Percentiles rank a stretch among this genome's conserved stretches.
phyloP scores from a whole-genome alignment of 108 stramenopile genomes.

The Nitzschia sp. region DNA sequence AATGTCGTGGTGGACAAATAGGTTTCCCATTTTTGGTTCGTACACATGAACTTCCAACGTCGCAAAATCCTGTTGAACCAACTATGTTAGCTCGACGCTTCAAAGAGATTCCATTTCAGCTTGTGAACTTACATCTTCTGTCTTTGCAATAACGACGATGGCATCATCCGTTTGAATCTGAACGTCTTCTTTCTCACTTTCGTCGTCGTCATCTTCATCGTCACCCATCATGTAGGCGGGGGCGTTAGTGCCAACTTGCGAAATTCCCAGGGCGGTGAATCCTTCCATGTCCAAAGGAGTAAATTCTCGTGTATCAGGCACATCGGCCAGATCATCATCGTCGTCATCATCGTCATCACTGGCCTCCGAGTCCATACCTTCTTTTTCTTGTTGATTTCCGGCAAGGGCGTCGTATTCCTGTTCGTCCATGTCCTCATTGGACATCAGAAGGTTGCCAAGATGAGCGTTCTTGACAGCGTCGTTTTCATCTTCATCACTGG shows the following conservation, averaged over 20 bases:
- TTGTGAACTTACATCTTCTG: slow-evolving; percentile 65
- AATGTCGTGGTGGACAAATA: slow-evolving; percentile 99
- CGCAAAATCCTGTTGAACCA: slow-evolving; percentile 70
- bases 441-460: slow-evolving; percentile 76
- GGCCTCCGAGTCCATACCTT: slow-evolving; percentile 7
- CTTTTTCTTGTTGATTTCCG: slow-evolving; percentile 27
- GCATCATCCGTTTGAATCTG: slow-evolving; percentile 70
- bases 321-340: slow-evolving; percentile 79
- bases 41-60: slow-evolving; percentile 87
- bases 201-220: slow-evolving; percentile 74
- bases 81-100: neutral
- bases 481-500: slow-evolving; percentile 83
- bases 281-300: slow-evolving; percentile 79
- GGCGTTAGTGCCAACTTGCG: slow-evolving; percentile 41
- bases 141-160: slow-evolving; percentile 79
- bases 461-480: slow-evolving; percentile 41
- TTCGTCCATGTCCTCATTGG: slow-evolving; percentile 57
- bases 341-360: slow-evolving; percentile 60
- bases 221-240: slow-evolving; percentile 28
- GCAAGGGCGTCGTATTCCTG: slow-evolving; percentile 14
- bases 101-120: too few relatives aligned
- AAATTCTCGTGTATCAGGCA: slow-evolving; percentile 86
- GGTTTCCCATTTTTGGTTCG: slow-evolving; percentile 79
- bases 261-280: slow-evolving; percentile 74
- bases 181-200: slow-evolving; percentile 78